Evolutionary conservation across 1,284 basidiomycete species (phyloP).

Genomic region (Ganoderma meredithae): DNA sequence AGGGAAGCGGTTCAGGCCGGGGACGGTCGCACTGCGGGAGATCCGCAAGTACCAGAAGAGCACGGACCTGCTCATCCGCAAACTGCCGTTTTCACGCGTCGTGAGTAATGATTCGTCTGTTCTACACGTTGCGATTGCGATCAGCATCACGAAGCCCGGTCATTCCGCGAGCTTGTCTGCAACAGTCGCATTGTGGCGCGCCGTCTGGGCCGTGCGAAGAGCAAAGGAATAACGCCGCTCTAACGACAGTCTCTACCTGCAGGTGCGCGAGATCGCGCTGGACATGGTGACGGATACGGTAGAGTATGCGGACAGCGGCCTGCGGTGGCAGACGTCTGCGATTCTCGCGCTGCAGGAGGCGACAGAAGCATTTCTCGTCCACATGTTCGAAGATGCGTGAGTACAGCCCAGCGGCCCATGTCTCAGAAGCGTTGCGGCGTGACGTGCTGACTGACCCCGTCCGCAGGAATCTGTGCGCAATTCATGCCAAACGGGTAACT

Average conservation of each 20-base stretch:
- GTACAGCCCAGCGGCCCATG: slow-evolving; percentile 39
- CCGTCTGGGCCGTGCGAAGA: not conserved
- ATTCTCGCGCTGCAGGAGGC: slow-evolving; percentile 93
- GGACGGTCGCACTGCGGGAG: slow-evolving; percentile 89
- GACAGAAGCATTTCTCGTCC: slow-evolving; percentile 92
- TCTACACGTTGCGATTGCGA: not conserved
- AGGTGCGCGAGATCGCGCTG: slow-evolving; percentile 93
- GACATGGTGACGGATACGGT: slow-evolving; percentile 85
- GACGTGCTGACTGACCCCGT: slow-evolving; percentile 5
- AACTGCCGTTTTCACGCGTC: slow-evolving; percentile 91
- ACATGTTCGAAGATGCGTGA: slow-evolving; percentile 96
- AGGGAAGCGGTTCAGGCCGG: slow-evolving; percentile 80
- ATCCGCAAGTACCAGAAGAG: slow-evolving; percentile 94
- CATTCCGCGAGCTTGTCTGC: slow-evolving; percentile 18
- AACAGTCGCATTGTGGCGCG: not conserved
- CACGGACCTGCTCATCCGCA: slow-evolving; percentile 87
- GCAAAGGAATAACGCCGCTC: not conserved
- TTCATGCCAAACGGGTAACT: slow-evolving; percentile 98
- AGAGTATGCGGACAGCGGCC: slow-evolving; percentile 60
- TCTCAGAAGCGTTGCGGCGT: slow-evolving; percentile 6
- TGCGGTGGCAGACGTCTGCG: slow-evolving; percentile 94
- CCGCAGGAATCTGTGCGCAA: slow-evolving; percentile 89
- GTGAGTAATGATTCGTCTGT: slow-evolving; percentile 49
- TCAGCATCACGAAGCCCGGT: not conserved
- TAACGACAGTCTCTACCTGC: slow-evolving; percentile 6